A percentile compares a stretch with the other conserved stretches of the same genome.
phyloP scores from a whole-genome alignment of 495 filamentous ascomycete species.

The Aspergillus campestris region DNA sequence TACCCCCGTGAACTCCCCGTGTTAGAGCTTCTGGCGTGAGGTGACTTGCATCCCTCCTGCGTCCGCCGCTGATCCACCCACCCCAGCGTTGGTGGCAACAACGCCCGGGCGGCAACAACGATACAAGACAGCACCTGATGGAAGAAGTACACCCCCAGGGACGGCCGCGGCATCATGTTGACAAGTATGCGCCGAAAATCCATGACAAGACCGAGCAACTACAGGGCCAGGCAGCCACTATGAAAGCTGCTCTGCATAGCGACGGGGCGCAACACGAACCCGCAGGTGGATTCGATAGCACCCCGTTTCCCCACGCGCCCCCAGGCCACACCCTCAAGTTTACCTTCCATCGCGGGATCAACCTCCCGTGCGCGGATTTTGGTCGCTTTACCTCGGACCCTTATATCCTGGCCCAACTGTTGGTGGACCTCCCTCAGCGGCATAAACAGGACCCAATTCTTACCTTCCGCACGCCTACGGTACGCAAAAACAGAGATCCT shows the following conservation, averaged over 20 bases:
- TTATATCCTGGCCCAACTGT: conserved; percentile 64
- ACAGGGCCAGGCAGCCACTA: conserved; percentile 38
- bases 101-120: too few relatives aligned
- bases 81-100: too few relatives aligned
- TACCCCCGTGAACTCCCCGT: too few relatives aligned
- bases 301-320: conserved; percentile 62
- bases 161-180: conserved; percentile 19
- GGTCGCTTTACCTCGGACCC: conserved; percentile 74
- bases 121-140: conserved; percentile 1
- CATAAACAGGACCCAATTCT: conserved; percentile 74
- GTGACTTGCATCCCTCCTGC: too few relatives aligned
- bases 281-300: conserved; percentile 70
- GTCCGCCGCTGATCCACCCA: too few relatives aligned
- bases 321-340: conserved; percentile 78
- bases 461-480: conserved; percentile 65
- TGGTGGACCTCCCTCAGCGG: conserved; percentile 50
- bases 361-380: conserved; percentile 77
- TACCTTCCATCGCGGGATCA: conserved; percentile 70
- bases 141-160: conserved; percentile 10
- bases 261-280: conserved; percentile 32
- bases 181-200: conserved; percentile 39
- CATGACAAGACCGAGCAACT: conserved; percentile 51
- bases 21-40: too few relatives aligned
- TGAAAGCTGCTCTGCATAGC: conserved; percentile 14
- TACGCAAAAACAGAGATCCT: conserved; percentile 61